phyloP scores from a whole-genome alignment of 345 rosid genomes.

The Turnera subulata region DNA sequence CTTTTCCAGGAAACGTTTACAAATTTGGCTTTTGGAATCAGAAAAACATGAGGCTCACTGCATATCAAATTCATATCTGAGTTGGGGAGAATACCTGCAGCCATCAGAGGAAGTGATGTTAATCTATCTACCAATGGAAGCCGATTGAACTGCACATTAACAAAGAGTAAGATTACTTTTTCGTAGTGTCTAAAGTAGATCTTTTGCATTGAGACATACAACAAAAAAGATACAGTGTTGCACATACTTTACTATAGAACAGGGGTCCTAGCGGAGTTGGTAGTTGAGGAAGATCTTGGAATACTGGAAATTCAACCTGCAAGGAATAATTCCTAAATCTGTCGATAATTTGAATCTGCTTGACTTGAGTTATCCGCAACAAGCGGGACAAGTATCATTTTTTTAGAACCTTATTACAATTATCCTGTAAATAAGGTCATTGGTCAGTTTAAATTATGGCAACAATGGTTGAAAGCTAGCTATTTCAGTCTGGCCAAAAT shows the following conservation, averaged over 20 bases:
- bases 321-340: constrained; percentile 1
- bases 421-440: too few relatives aligned
- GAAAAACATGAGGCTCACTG: background rate
- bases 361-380: background rate
- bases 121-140: constrained; percentile 44
- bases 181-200: background rate
- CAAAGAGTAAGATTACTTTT: constrained; percentile 3
- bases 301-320: constrained; percentile 65
- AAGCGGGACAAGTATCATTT: too few relatives aligned
- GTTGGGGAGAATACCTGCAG: constrained; percentile 40
- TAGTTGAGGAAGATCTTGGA: constrained; percentile 53
- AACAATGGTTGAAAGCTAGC: background rate
- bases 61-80: constrained; percentile 1
- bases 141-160: constrained; percentile 38
- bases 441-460: background rate
- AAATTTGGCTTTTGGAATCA: background rate
- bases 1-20: background rate
- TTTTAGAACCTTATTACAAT: too few relatives aligned
- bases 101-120: constrained; percentile 50
- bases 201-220: background rate
- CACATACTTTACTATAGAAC: constrained; percentile 43
- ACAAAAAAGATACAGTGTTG: constrained; percentile 1
- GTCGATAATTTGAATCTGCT: constrained; percentile 3
- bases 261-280: constrained; percentile 60
- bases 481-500: background rate